These are phyloP conservation scores for Aegilops tauschii DNA, from an alignment of 176 grass and related monocot species.

Conservation along the genomic window DNA sequence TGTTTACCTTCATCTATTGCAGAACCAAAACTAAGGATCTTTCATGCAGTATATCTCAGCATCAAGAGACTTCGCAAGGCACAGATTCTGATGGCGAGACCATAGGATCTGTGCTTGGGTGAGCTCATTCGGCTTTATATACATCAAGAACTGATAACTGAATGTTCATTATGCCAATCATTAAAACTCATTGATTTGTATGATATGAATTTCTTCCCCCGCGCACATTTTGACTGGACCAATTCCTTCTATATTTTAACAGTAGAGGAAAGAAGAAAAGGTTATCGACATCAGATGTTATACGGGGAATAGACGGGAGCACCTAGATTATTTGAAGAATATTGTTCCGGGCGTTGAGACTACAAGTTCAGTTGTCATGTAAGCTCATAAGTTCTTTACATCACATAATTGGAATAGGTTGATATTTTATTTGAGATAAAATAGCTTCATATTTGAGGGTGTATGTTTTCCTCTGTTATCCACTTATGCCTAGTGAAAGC, in stretches of 20 bases:
- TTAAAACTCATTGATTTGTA: constrained; percentile 13
- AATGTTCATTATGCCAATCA: background rate
- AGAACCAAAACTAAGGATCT: too few species aligned
- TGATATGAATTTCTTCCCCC: background rate
- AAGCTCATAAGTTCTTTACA: constrained; percentile 22
- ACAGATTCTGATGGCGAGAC: too few species aligned
- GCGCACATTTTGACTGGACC: background rate
- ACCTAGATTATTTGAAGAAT: constrained; percentile 1
- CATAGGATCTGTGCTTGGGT: too few species aligned
- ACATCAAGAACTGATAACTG: too few species aligned
- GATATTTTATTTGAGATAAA: background rate
- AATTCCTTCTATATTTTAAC: constrained; percentile 13
- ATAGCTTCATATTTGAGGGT: background rate
- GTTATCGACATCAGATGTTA: constrained; percentile 15
- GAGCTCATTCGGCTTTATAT: too few species aligned
- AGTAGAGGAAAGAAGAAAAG: constrained; percentile 42
- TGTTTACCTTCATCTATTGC: too few species aligned
- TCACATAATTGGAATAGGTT: background rate
- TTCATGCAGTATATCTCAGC: too few species aligned
- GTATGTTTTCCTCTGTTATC: background rate
- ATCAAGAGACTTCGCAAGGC: too few species aligned
- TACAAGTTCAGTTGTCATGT: constrained; percentile 23
- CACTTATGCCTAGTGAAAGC: constrained; percentile 3
- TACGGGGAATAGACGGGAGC: background rate
- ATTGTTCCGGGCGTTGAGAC: background rate